Conservation (phyloP, 1,139 yeast genomes). For the Saccharomyces pastorianus region DNA sequence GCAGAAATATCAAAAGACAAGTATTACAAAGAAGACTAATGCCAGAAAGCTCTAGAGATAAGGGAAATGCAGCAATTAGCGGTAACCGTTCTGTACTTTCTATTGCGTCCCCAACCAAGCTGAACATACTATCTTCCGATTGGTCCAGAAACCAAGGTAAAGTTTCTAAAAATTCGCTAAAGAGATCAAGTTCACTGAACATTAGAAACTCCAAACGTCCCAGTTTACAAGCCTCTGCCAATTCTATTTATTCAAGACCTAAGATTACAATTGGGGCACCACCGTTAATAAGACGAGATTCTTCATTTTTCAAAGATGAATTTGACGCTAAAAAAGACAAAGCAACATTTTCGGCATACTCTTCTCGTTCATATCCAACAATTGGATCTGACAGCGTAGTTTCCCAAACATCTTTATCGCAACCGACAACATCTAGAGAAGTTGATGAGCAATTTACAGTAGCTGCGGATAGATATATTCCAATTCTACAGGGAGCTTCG, state of each 20-base stretch:
- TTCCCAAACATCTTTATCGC: slow-evolving; percentile 1
- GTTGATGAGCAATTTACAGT: slow-evolving; percentile 2
- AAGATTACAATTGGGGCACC: slow-evolving; percentile 20
- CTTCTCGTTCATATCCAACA: slow-evolving; percentile 2
- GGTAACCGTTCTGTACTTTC: slow-evolving; percentile 31
- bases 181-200: slow-evolving; percentile 20
- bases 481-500: slow-evolving; percentile 41
- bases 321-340: slow-evolving; percentile 3
- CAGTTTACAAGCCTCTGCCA: neutral
- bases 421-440: slow-evolving; percentile 1
- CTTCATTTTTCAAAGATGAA: slow-evolving; percentile 28
- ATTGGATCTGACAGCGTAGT: neutral
- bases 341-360: neutral
- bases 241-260: slow-evolving; percentile 16
- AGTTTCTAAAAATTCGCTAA: slow-evolving; percentile 17
- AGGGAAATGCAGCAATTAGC: slow-evolving; percentile 8
- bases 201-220: slow-evolving; percentile 6
- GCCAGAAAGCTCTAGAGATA: neutral
- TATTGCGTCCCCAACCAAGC: slow-evolving; percentile 40
- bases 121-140: slow-evolving; percentile 39
- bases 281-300: slow-evolving; percentile 27
- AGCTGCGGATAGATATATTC: slow-evolving; percentile 42
- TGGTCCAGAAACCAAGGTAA: slow-evolving; percentile 30
- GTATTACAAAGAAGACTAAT: neutral
- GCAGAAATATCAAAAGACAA: neutral